Evolutionary conservation across 1,139 yeast species (phyloP), one percentile per base, ranked within the genome.

Genomic region (Blastobotrys capitulatus): DNA sequence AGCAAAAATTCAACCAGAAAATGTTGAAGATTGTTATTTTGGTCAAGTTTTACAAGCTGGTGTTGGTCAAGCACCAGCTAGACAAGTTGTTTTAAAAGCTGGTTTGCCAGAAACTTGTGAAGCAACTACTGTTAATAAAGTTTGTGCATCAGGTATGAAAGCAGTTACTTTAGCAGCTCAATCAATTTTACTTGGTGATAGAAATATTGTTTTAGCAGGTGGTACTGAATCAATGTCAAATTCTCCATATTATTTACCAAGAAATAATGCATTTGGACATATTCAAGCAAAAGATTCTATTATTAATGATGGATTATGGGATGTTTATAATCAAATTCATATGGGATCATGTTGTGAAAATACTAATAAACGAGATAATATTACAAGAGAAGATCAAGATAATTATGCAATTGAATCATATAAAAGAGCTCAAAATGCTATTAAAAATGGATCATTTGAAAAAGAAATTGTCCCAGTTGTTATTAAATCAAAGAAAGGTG

Each of bases 301-400:
- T 52, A 74, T 78, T 59, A 72, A 74, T 60, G 84, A 79, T 62
- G 84, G 83, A 34, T 71, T 79, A 60, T 69, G 74, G 60, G 84
- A 79, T 60, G 81, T 69, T 46, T 79, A 78, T 65, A 75, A 76
- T 57, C 67, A 74, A 54, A 68, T 72, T 58, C 79, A 78, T 64
- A 79, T 79, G 84, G 84, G 84, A 46, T 70, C 70, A 44, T 80
- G 83, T 58, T 82, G 82, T 56, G 84, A 79, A 65, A 79, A 79
- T 66, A 79, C 83, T 62, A 82, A 80, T 60, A 60, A 63, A 50
- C 78, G 79, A 47, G 77, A 77, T 56, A 65, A 63, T 34, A 66
- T 79, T 59, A 60, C 82, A 38, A 73, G 83, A 58, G 79, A 78
- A 53, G 76, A 75, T 54, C 84, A 79, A 66, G 84, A 79, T 62